phyloP scores from a whole-genome alignment of 2,329 filamentous ascomycete species.

The Ceratocystis alfenasii region DNA sequence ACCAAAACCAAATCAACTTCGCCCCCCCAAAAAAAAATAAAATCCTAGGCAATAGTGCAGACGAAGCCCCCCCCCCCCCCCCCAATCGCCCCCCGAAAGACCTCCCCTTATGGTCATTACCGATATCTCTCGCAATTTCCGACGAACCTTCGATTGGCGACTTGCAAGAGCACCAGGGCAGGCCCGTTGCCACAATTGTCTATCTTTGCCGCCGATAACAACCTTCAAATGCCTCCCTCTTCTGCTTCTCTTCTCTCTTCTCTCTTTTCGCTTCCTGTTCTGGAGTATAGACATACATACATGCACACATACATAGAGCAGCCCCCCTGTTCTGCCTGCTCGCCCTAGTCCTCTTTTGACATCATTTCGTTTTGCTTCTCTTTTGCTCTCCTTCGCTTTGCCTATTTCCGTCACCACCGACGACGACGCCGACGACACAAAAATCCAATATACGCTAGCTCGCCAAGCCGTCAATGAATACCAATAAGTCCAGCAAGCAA shows the following conservation, averaged over 20 bases:
- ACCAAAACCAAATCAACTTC: too few species aligned
- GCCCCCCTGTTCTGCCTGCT: background rate
- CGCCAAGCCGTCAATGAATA: background rate
- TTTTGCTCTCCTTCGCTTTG: background rate
- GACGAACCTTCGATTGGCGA: background rate
- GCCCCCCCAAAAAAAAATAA: background rate
- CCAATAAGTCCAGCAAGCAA: background rate
- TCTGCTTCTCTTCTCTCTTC: background rate
- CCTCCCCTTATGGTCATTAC: background rate
- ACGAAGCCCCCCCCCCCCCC: background rate
- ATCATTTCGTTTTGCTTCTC: background rate
- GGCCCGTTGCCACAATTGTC: background rate
- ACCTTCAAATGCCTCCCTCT: background rate
- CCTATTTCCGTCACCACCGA: slow-evolving; percentile 3
- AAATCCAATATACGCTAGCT: background rate
- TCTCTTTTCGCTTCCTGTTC: slow-evolving; percentile 1
- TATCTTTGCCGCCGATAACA: background rate
- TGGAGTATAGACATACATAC: background rate
- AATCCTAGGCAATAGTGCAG: background rate
- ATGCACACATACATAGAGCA: background rate
- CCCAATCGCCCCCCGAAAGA: background rate
- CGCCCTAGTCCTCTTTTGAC: background rate
- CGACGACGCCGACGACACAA: background rate
- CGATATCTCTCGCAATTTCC: background rate
- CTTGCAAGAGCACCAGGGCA: background rate